Evolutionary conservation across 2,329 filamentous ascomycete genomes (phyloP).

Genomic region (Colletotrichum musae): DNA sequence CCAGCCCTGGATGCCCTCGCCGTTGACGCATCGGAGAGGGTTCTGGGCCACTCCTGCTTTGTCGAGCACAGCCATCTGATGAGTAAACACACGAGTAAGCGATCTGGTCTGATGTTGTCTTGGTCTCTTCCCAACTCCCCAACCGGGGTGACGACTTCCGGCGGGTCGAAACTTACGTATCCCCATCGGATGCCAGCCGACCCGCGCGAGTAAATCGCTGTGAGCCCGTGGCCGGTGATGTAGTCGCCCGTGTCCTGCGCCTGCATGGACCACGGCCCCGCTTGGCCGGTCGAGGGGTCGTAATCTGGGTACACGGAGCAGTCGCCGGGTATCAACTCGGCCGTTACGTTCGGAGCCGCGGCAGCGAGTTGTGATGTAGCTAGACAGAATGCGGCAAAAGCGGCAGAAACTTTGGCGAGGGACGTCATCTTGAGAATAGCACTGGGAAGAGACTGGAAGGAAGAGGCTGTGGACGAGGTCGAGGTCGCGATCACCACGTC

Average conservation of each 20-base stretch:
- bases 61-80: slow-evolving; percentile 25
- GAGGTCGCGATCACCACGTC: too few relatives aligned
- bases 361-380: neutral
- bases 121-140: neutral
- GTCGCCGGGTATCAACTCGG: slow-evolving; percentile 15
- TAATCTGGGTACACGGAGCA: slow-evolving; percentile 30
- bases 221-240: slow-evolving; percentile 15
- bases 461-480: neutral
- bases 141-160: slow-evolving; percentile 5
- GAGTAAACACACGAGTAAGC: neutral
- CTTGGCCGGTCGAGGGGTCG: slow-evolving; percentile 14
- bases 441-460: neutral
- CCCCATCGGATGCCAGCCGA: slow-evolving; percentile 22
- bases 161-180: slow-evolving; percentile 11
- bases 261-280: slow-evolving; percentile 25
- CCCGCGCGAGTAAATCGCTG: slow-evolving; percentile 19
- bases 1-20: slow-evolving; percentile 7
- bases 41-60: slow-evolving; percentile 12
- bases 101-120: neutral
- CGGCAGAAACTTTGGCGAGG: neutral
- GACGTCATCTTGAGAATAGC: neutral
- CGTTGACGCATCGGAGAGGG: slow-evolving; percentile 22
- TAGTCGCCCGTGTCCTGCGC: neutral
- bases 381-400: neutral
- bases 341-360: slow-evolving; percentile 16